Base-by-base conservation (phyloP, 805 yeast genomes). In the Danielia reshetovae region DNA sequence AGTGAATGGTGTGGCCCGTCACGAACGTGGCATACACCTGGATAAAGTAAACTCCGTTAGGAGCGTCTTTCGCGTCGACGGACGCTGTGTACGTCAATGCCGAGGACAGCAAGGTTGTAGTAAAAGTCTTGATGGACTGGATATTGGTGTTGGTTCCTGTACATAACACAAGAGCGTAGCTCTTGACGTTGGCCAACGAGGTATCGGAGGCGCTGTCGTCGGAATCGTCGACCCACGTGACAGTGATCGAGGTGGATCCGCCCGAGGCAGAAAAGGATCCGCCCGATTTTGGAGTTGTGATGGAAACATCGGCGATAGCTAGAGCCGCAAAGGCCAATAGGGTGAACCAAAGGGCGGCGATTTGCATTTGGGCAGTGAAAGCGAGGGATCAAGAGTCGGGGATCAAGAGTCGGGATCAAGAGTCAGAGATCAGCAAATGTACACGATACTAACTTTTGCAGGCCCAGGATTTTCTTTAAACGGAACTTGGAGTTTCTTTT, bases 21-120 rank as follows among this genome's bases (percentile, higher is more conserved):
- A 55, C 38, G 36, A 60, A 64, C 7, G 47, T 39, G 1, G 86
- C 75, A 42, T 70, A 74, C 21, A 88, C 55, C 63, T 90, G 97
- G 44, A 90, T 56, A 57, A 65, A 85, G 59, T 75, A 90, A 39
- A 60, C 59, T 19, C 98, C 98, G 51, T 71, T 57, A 3, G 77
- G 77, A 24, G 76, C 81, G 8, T 51, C 51, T 16, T 62, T 35
- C 2, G 76, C 57, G 8, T 65, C 62, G 32, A 80, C 50, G 0
- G 57, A 27, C 1, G 79, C 75, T 1, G 66, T 53, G 48, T 73
- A 76, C 2, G 55, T 35, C 32, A 51, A 47, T 7, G 41, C 28
- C 5, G 48, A n/a, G 16, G 52, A 28, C 7, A 49, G 25, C 36
- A 49, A 26, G 19, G 38, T 35, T 27, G 45, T 39, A 21, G 49